Percentiles rank a stretch among this genome's conserved stretches.
phyloP scores from a whole-genome alignment of 805 yeast species.

The Pichia occidentalis region DNA sequence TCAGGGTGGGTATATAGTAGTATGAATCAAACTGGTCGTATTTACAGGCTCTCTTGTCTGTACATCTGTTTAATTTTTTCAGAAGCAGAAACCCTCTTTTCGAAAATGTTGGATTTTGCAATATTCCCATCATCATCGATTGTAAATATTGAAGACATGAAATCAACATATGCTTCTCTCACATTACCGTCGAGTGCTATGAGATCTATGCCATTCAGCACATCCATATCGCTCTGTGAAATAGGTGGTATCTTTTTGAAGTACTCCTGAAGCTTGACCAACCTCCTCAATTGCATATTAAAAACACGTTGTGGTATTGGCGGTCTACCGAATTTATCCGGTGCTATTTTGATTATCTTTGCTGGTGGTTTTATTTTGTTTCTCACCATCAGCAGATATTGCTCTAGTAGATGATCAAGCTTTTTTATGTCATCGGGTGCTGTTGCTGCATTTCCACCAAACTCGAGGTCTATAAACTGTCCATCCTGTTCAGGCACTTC shows the following conservation, averaged over 20 bases:
- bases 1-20: too few relatives aligned
- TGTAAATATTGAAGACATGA: slow-evolving; percentile 11
- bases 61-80: slow-evolving; percentile 5
- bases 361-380: slow-evolving; percentile 15
- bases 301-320: slow-evolving; percentile 13
- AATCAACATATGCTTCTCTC: slow-evolving; percentile 16
- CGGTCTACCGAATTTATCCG: slow-evolving; percentile 23
- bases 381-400: slow-evolving; percentile 13
- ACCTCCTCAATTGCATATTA: slow-evolving; percentile 15
- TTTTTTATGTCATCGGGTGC: not conserved
- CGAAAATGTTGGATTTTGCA: slow-evolving; percentile 5
- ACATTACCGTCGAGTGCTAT: slow-evolving; percentile 2
- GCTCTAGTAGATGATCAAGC: slow-evolving; percentile 9
- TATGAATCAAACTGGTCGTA: too few relatives aligned
- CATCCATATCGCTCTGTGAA: slow-evolving; percentile 14
- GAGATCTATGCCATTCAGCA: slow-evolving; percentile 13
- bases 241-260: slow-evolving; percentile 17
- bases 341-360: slow-evolving; percentile 12
- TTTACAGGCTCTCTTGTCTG: too few relatives aligned
- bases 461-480: not conserved
- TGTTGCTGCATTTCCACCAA: not conserved
- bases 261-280: slow-evolving; percentile 14
- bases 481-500: slow-evolving; percentile 1
- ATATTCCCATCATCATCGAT: slow-evolving; percentile 17
- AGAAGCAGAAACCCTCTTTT: slow-evolving; percentile 12